Base-by-base conservation (phyloP, 768 basidiomycete species). In the Mycena galopus region DNA sequence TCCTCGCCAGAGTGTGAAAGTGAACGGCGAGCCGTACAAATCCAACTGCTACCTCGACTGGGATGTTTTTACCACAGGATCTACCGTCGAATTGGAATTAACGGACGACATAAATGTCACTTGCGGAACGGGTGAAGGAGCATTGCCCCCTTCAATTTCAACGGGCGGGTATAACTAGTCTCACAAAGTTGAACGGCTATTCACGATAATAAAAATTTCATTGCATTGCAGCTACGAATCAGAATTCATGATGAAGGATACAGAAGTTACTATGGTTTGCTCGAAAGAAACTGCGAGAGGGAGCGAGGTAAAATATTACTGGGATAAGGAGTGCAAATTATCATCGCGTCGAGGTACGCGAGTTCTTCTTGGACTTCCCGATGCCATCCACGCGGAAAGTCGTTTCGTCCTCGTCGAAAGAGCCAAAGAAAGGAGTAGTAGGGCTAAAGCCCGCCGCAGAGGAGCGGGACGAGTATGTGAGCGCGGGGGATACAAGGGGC, bases 381-480 rank as follows among this genome's bases (percentile, higher is more conserved):
- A 57, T 19, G 19, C 66, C 65, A 60, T 60, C 35, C 60, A 66
- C 71, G 21, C 71, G 59, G 65, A 72, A 67, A 23, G 64, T 71
- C 47, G 51, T 50, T 53, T 74, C 55, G 51, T 65, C 50, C 60
- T 65, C 71, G 69, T 78, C 80, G 77, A 93, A 92, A 10, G 89
- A 88, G 30, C 88, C 88, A 80, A 92, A 90, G 82, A 92, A 93
- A 14, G 92, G 92, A 14, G 92, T 93, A 14, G 91, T 88, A 21
- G 92, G 92, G 77, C 92, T 93, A 65, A 92, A 84, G 32, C 90
- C 92, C 44, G 90, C 89, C 19, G 91, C 88, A 30, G 91, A 90
- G 50, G 85, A 76, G 53, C 85, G 83, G 25, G 87, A 90, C n/a
- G 90, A 90, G 76, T 90, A 93, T 19, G 90, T 93, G 69, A 93